Conservation (phyloP, 2,329 filamentous ascomycete genomes). For the Aspergillus aculeatinus region DNA sequence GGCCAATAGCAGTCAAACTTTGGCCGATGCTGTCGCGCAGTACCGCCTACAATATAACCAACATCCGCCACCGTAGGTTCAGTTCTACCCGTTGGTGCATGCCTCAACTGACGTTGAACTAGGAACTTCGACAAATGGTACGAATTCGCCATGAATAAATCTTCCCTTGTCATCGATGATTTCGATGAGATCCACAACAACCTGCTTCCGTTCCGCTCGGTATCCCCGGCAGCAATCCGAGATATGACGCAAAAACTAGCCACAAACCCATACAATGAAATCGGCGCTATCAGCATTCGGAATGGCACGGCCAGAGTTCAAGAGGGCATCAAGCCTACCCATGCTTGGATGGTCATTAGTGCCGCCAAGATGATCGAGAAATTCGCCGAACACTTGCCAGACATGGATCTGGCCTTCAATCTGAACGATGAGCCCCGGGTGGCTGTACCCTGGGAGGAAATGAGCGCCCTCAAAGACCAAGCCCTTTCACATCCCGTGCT, state of each 20-base stretch:
- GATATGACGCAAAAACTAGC: conserved; percentile 54
- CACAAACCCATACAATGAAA: conserved; percentile 55
- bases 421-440: conserved; percentile 61
- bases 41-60: conserved; percentile 55
- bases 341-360: conserved; percentile 60
- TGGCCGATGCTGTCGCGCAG: conserved; percentile 51
- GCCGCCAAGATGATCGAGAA: conserved; percentile 54
- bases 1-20: conserved; percentile 48
- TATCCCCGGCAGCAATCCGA: conserved; percentile 53
- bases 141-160: conserved; percentile 53
- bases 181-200: conserved; percentile 61
- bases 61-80: conserved; percentile 54
- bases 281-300: conserved; percentile 57
- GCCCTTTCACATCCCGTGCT: conserved; percentile 23
- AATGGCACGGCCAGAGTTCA: conserved; percentile 52
- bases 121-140: conserved; percentile 61
- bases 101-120: conserved; percentile 6
- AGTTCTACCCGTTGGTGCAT: neutral
- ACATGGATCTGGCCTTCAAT: conserved; percentile 65
- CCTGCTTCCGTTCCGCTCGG: conserved; percentile 55
- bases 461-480: conserved; percentile 37
- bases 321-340: conserved; percentile 53
- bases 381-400: conserved; percentile 56
- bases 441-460: conserved; percentile 51
- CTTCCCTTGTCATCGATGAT: conserved; percentile 58